A percentile compares a stretch with the other conserved stretches of the same genome.
Conservation (phyloP, 2,329 filamentous ascomycete species). For the Thelonectria olida region DNA sequence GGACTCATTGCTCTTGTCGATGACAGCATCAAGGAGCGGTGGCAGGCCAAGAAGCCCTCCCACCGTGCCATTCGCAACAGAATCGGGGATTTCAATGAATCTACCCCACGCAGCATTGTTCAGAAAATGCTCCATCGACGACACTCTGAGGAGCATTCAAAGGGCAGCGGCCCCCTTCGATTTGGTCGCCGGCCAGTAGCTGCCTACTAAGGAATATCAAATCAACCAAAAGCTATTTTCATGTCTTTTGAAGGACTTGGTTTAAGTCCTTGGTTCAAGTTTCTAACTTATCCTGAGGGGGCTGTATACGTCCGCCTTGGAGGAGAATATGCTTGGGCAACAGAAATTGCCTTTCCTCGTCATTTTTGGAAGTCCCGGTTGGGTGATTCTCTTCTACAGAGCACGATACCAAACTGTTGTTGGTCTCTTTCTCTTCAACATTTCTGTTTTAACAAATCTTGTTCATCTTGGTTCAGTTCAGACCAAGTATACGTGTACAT, state of each 20-base stretch:
- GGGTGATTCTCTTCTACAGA: slow-evolving; percentile 9
- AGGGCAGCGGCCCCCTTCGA: slow-evolving; percentile 47
- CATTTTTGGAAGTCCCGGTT: slow-evolving; percentile 9
- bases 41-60: slow-evolving; percentile 61
- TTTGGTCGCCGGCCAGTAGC: slow-evolving; percentile 47
- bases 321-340: slow-evolving; percentile 11
- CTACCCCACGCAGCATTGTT: slow-evolving; percentile 46
- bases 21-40: slow-evolving; percentile 86
- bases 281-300: background rate
- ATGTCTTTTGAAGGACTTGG: background rate
- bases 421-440: slow-evolving; percentile 13
- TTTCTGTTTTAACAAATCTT: slow-evolving; percentile 30
- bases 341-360: background rate
- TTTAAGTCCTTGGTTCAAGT: background rate
- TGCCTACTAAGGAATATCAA: slow-evolving; percentile 45
- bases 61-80: slow-evolving; percentile 40
- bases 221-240: background rate
- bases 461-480: slow-evolving; percentile 4
- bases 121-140: slow-evolving; percentile 53
- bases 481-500: background rate
- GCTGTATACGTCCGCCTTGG: background rate
- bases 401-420: slow-evolving; percentile 17
- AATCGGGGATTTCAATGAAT: slow-evolving; percentile 32
- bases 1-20: slow-evolving; percentile 89
- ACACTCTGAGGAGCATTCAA: slow-evolving; percentile 48